These are phyloP conservation scores for Collybia nuda DNA, from an alignment of 768 basidiomycete genomes.

Conservation along the genomic window DNA sequence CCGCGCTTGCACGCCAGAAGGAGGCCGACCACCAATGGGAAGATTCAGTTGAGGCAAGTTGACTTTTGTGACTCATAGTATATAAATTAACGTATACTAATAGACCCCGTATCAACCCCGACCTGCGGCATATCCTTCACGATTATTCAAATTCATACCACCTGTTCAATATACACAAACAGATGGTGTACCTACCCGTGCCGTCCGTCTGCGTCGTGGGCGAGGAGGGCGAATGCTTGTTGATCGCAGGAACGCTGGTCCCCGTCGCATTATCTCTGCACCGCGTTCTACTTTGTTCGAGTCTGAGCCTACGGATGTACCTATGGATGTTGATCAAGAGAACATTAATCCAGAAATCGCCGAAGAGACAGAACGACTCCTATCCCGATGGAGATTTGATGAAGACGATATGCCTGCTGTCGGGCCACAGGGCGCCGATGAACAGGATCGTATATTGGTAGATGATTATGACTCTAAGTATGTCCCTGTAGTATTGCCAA, in stretches of 20 bases:
- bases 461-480: constrained; percentile 69
- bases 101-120: constrained; percentile 74
- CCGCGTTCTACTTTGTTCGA: constrained; percentile 27
- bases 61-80: not conserved
- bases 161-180: constrained; percentile 37
- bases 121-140: constrained; percentile 54
- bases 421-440: constrained; percentile 61
- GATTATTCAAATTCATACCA: constrained; percentile 62
- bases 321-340: constrained; percentile 32
- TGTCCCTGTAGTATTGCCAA: constrained; percentile 4
- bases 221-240: constrained; percentile 79
- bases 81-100: not conserved
- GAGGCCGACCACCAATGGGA: constrained; percentile 84
- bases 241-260: constrained; percentile 58
- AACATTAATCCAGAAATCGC: constrained; percentile 21
- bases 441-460: constrained; percentile 65
- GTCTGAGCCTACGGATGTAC: constrained; percentile 19
- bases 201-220: constrained; percentile 74
- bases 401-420: constrained; percentile 56
- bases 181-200: constrained; percentile 28
- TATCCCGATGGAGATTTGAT: constrained; percentile 70
- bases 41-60: constrained; percentile 76
- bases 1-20: constrained; percentile 59
- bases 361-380: constrained; percentile 29
- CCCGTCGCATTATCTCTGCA: constrained; percentile 19